Conservation (phyloP, 331 rosid genomes). For the Phaseolus coccineus region DNA sequence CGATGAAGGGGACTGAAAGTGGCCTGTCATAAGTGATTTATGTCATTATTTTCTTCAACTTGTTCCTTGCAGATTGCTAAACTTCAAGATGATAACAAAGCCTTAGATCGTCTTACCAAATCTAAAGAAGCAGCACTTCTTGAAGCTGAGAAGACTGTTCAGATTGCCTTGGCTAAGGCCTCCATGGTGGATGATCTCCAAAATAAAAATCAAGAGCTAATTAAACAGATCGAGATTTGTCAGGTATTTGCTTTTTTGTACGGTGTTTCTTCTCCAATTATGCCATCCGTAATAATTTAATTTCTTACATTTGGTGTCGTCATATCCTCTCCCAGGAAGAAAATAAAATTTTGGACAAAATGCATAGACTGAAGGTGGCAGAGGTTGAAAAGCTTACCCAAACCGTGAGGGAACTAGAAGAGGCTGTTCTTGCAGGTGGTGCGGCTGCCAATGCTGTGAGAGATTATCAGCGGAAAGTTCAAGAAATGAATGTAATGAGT, state of each 20-base stretch:
- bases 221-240: conserved; percentile 95
- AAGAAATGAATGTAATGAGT: conserved; percentile 91
- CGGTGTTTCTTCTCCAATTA: conserved; percentile 17
- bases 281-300: conserved; percentile 10
- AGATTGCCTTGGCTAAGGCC: conserved; percentile 94
- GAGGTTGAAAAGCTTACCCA: conserved; percentile 98
- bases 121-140: conserved; percentile 96
- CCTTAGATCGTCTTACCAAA: conserved; percentile 94
- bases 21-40: conserved; percentile 31
- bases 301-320: conserved; percentile 25
- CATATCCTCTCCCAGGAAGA: conserved; percentile 72
- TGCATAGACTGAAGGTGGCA: conserved; percentile 98
- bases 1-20: conserved; percentile 23
- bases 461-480: conserved; percentile 96
- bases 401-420: conserved; percentile 96
- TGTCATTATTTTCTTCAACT: conserved; percentile 45
- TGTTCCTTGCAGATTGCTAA: conserved; percentile 78
- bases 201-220: conserved; percentile 94
- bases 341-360: conserved; percentile 93
- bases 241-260: conserved; percentile 65
- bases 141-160: conserved; percentile 96
- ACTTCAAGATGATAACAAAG: conserved; percentile 96
- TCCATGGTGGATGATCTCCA: conserved; percentile 99
- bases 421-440: conserved; percentile 99
- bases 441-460: conserved; percentile 99